Percentiles rank a stretch among this genome's conserved stretches.
phyloP scores from a whole-genome alignment of 2,329 filamentous ascomycete species.

The Diplodia mutila region DNA sequence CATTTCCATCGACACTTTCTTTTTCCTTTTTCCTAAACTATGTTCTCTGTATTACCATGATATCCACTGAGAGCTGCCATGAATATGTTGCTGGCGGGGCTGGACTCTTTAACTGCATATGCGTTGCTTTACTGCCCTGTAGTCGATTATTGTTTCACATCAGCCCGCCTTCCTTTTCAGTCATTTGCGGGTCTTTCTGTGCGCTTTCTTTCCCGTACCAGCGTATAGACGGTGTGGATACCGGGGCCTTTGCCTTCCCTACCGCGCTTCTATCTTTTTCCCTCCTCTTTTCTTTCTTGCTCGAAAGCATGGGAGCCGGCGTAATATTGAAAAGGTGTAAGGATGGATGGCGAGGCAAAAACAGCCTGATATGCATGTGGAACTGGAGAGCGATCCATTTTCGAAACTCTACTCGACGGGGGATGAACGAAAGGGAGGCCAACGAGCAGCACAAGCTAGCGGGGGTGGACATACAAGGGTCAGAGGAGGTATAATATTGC shows the following conservation, averaged over 20 bases:
- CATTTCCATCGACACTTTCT: background rate
- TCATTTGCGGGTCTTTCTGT: background rate
- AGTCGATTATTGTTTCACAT: background rate
- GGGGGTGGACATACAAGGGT: no score
- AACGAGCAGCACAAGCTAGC: no score
- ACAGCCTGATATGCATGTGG: background rate
- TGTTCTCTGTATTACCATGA: conserved; percentile 17
- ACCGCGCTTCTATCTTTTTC: background rate
- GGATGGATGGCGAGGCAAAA: background rate
- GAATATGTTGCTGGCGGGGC: conserved; percentile 8
- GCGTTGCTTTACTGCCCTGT: background rate
- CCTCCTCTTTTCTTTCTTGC: background rate
- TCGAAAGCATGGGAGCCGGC: conserved; percentile 3
- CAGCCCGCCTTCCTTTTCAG: background rate
- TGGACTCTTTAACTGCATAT: background rate
- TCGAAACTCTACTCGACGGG: background rate
- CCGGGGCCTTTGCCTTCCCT: background rate
- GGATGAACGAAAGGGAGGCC: background rate
- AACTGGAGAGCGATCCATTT: background rate
- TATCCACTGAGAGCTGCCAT: conserved; percentile 10
- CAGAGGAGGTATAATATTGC: no score
- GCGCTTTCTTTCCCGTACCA: background rate
- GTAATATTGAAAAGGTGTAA: background rate
- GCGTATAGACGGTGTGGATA: background rate
- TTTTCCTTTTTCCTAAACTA: background rate